Conservation (phyloP, 768 basidiomycete species). For the Leccinellum luteum region DNA sequence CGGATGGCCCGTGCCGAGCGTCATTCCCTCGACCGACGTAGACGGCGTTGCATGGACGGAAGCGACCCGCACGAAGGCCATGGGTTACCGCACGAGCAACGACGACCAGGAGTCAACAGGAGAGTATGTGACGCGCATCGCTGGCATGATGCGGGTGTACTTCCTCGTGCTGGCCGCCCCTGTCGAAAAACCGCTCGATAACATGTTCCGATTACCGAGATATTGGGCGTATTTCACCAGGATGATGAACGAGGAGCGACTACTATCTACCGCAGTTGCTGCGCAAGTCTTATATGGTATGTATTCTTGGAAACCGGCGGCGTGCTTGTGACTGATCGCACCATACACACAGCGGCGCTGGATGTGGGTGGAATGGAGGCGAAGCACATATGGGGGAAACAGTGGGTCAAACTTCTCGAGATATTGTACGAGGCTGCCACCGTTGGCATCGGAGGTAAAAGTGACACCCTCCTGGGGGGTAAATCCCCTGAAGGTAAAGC, state of each 20-base stretch:
- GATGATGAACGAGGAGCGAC: conserved; percentile 47
- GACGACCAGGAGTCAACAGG: conserved; percentile 50
- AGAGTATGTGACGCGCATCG: conserved; percentile 65
- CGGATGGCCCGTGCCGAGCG: conserved; percentile 78
- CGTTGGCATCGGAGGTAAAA: conserved; percentile 41
- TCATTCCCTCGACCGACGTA: conserved; percentile 51
- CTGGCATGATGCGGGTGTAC: conserved; percentile 85
- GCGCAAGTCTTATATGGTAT: conserved; percentile 68
- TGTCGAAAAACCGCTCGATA: conserved; percentile 38
- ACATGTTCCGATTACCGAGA: conserved; percentile 58
- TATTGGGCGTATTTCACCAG: conserved; percentile 75
- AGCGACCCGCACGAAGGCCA: conserved; percentile 44
- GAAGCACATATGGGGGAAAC: conserved; percentile 65
- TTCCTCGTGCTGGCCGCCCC: conserved; percentile 58
- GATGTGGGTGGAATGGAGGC: conserved; percentile 69
- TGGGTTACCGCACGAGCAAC: conserved; percentile 51
- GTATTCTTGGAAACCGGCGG: conserved; percentile 4
- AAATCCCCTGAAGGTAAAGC: conserved; percentile 58
- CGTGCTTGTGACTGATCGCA: conserved; percentile 10
- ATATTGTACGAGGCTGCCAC: conserved; percentile 65
- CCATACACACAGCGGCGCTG: conserved; percentile 53
- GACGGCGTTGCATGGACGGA: conserved; percentile 48
- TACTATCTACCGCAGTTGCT: conserved; percentile 59
- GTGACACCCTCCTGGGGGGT: conserved; percentile 51
- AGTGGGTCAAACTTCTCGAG: conserved; percentile 73